Evolutionary conservation across 108 stramenopile genomes (phyloP), one percentile per base, ranked within the genome.

Genomic region (Cyclotella sp.): DNA sequence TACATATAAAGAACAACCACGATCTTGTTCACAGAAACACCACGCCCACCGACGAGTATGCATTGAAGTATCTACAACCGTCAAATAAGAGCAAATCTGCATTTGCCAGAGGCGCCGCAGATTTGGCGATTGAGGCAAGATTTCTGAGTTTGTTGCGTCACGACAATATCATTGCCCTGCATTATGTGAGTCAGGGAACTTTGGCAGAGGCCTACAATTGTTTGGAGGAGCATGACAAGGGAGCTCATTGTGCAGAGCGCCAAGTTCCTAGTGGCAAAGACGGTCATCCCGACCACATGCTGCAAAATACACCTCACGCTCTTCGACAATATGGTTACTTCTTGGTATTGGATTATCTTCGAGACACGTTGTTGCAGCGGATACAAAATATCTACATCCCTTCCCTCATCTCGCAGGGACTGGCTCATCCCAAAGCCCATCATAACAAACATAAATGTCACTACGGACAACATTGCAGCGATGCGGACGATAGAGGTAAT

Each of bases 81-180:
- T 89, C 45, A 85, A 88, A 1, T 74, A 77, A 27, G 90, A 88
- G 19, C 83, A 84, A 26, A 89, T 91, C 77, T 87, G 82, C 15
- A 29, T 86, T 85, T 66, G 63, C 77, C 45, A 83, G 80, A 13
- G 90, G 85, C n/a, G 89, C 79, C 16, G 82, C 90, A 21, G 93
- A 93, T 69, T 79, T 93, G 80, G 88, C 80, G 29, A 87, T 82
- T 9, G 93, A 93, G 68, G 88, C 90, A 9, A 67, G 78, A 12
- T 91, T 91, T 53, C 62, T 93, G 18, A 77, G 78, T 0, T 26
- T 74, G 13, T 57, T 93, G 60, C 67, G 82, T 51, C 93, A 93
- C 45, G 86, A 88, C 9, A 85, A 93, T 65, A 89, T 93, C 26
- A 76, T 93, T 47, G 47, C 70, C 28, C 58, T 93, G 24, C 84